phyloP scores from a whole-genome alignment of 352 stramenopile species.

The Pelagophyceae sp. region DNA sequence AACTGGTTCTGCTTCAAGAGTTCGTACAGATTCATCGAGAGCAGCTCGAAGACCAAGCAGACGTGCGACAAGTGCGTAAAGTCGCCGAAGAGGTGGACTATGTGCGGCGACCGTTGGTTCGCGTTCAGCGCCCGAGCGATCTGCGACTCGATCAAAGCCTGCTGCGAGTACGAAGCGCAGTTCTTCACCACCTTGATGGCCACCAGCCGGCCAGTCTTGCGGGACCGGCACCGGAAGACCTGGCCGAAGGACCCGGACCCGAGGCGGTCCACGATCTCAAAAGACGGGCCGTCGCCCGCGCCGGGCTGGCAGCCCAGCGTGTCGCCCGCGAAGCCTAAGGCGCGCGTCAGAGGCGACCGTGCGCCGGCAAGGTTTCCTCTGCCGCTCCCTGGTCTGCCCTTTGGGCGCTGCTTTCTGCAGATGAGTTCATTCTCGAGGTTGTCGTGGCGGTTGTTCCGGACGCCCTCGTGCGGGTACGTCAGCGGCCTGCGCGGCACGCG shows the following conservation, averaged over 20 bases:
- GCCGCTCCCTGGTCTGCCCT: too few species aligned
- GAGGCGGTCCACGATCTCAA: conserved; percentile 79
- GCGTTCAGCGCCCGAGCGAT: conserved; percentile 55
- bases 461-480: conserved; percentile 33
- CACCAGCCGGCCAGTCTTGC: conserved; percentile 63
- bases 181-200: conserved; percentile 98
- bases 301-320: conserved; percentile 1
- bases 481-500: conserved; percentile 27
- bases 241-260: conserved; percentile 95
- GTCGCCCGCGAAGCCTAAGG: not conserved
- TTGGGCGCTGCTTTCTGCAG: too few species aligned
- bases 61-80: conserved; percentile 87
- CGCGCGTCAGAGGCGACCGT: too few species aligned
- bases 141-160: conserved; percentile 90
- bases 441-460: conserved; percentile 34
- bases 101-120: conserved; percentile 32
- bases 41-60: conserved; percentile 90
- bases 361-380: too few species aligned
- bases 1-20: conserved; percentile 89
- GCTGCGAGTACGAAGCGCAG: conserved; percentile 81
- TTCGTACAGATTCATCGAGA: conserved; percentile 91
- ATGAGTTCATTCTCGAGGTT: conserved; percentile 25
- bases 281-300: conserved; percentile 24
- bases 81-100: conserved; percentile 79
- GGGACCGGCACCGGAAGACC: conserved; percentile 84